Base-by-base conservation (phyloP, 139 green algal genomes). In the Pseudopediastrum boryanum region DNA sequence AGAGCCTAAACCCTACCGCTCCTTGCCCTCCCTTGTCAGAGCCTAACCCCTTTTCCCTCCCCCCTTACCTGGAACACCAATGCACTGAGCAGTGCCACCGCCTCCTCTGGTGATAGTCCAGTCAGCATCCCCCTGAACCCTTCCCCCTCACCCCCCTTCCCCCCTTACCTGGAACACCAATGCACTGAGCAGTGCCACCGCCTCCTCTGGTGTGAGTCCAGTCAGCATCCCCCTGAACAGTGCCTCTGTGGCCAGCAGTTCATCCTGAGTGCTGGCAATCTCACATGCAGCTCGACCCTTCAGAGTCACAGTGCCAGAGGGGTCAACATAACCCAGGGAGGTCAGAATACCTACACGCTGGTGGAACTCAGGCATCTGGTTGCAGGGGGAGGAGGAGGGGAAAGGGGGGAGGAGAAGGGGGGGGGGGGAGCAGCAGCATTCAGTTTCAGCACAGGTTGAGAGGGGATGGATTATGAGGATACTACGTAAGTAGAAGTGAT, bases 241-340 rank as follows among this genome's bases (percentile, higher is more conserved):
- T 38, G 94, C 82, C 90, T 99, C 96, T 2, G 95, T 96, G 52
- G 88, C 87, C 6, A 98, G 68, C 56, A 99, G 89, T 89, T 98
- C 95, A 76, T 98, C 92, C 85, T 89, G 75, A 5, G 93, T 95
- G 44, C 84, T 92, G 81, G 97, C 94, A 59, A 99, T 92, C 84
- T 99, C 96, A 77, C 95, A 98, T 48, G 90, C 90, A 31, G 95
- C 94, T 8, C 94, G 81, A 2, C 94, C 95, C 84, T 97, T 92
- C 31, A 99, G 79, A 31, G 92, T 89, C 33, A 99, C 95, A 4
- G 85, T 88, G 27, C 86, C 72, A 73, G 93, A 89, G 9, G 63
- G 51, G 59, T 90, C 85, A 71, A 97, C 75, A 78, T 98, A 97
- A 21, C 89, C 90, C 82, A 99, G 85, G 58, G 78, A 63, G 70